Conservation (phyloP, 805 yeast species). For the Starmerella vitae region DNA sequence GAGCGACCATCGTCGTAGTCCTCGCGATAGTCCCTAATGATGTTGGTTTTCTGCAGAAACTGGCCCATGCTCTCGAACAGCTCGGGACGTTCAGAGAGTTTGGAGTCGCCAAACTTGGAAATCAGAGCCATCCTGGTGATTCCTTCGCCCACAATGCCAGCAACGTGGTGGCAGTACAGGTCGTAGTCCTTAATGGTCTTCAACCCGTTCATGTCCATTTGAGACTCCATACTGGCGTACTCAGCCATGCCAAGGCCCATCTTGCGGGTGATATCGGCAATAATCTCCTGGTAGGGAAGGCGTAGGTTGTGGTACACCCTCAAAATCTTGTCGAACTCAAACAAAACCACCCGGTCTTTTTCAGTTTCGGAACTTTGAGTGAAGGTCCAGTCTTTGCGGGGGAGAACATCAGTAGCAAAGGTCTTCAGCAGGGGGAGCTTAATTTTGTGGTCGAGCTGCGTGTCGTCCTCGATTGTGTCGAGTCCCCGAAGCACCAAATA, state of each 20-base stretch:
- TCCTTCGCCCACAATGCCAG: conserved; percentile 96
- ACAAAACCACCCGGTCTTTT: conserved; percentile 66
- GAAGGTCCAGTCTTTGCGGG: conserved; percentile 65
- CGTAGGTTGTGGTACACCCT: conserved; percentile 58
- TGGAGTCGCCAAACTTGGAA: conserved; percentile 54
- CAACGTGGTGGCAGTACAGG: conserved; percentile 89
- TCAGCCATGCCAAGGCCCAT: conserved; percentile 99
- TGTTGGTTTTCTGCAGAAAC: conserved; percentile 89
- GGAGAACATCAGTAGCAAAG: conserved; percentile 48
- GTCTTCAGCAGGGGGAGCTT: conserved; percentile 63
- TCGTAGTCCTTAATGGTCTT: conserved; percentile 69
- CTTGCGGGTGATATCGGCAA: conserved; percentile 58
- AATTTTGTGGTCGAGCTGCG: conserved; percentile 57
- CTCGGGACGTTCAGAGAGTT: conserved; percentile 39
- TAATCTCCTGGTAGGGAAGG: conserved; percentile 62
- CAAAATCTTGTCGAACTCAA: conserved; percentile 61
- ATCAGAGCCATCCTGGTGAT: conserved; percentile 66
- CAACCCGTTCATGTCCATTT: conserved; percentile 55
- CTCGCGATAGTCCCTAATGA: conserved; percentile 87
- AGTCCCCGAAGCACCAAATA: conserved; percentile 78
- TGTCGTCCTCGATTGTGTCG: conserved; percentile 94
- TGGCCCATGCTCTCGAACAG: conserved; percentile 82
- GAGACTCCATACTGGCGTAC: conserved; percentile 52
- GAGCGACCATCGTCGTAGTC: conserved; percentile 84
- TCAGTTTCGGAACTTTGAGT: conserved; percentile 57